A percentile compares a stretch with the other conserved stretches of the same genome.
These are phyloP conservation scores for Ophiostoma montium DNA, from an alignment of 2,329 filamentous ascomycete genomes.

Conservation along the genomic window DNA sequence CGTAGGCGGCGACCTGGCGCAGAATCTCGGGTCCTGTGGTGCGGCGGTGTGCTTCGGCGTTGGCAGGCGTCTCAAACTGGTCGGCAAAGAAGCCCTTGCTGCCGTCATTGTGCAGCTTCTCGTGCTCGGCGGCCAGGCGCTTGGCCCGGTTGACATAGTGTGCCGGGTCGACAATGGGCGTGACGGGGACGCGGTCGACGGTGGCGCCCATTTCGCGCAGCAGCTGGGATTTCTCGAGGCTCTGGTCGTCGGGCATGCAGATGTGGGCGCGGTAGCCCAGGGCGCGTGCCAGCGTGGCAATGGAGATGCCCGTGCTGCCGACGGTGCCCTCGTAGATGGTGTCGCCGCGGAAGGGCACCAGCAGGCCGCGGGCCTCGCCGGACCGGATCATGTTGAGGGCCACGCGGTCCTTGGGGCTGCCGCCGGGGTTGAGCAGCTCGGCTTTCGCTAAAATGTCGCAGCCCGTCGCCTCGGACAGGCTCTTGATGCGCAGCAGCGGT, in stretches of 20 bases:
- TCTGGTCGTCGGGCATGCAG: slow-evolving; percentile 92
- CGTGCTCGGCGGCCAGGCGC: slow-evolving; percentile 61
- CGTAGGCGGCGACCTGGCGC: slow-evolving; percentile 44
- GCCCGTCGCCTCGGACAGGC: slow-evolving; percentile 72
- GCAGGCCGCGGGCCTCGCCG: slow-evolving; percentile 63
- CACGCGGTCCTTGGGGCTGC: slow-evolving; percentile 89
- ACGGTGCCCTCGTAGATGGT: slow-evolving; percentile 97
- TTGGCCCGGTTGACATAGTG: slow-evolving; percentile 93
- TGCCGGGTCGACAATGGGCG: slow-evolving; percentile 80
- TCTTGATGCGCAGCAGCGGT: slow-evolving; percentile 72
- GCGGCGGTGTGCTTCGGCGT: slow-evolving; percentile 71
- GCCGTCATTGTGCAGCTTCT: slow-evolving; percentile 34
- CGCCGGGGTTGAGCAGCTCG: slow-evolving; percentile 90
- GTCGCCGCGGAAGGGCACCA: slow-evolving; percentile 71
- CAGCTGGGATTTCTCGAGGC: slow-evolving; percentile 75
- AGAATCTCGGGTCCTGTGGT: slow-evolving; percentile 85
- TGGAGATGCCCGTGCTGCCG: slow-evolving; percentile 87
- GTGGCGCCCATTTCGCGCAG: slow-evolving; percentile 78
- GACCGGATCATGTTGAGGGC: slow-evolving; percentile 76
- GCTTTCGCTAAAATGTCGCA: slow-evolving; percentile 87
- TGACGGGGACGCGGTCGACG: slow-evolving; percentile 83
- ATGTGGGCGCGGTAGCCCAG: slow-evolving; percentile 88
- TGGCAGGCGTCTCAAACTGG: slow-evolving; percentile 86
- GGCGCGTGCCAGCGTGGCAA: slow-evolving; percentile 78
- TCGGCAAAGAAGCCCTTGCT: slow-evolving; percentile 87